Base-by-base conservation (phyloP, 345 rosid species). In the Linum tenue region DNA sequence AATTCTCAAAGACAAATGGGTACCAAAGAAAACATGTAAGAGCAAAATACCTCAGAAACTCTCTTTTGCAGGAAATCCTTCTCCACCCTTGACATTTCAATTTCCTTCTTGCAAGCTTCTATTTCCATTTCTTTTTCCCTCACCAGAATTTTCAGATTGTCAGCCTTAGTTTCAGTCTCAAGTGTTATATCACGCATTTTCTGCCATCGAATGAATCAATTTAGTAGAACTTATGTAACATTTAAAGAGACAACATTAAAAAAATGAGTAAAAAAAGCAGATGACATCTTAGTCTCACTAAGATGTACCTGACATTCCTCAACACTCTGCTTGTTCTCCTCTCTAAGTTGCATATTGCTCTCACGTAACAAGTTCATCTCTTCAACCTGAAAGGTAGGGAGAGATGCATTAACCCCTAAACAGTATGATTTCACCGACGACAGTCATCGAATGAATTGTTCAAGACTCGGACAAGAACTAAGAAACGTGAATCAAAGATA, bases 281-380 rank as follows among this genome's bases (percentile, higher is more conserved):
- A 59, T 35, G 2, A 69, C 16, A 9, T 61, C 59, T 17, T 31
- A 37, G 48, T 31, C 68, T 67, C 64, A 56, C 37, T 48, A 39
- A 39, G 1, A 9, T 72, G 59, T 71, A 94, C 97, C 92, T 86
- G 91, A 78, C 96, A 86, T 77, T 90, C 97, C 75, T 86, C 96
- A 72, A 94, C 90, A 83, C 88, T 94, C 79, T 94, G 86, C 77
- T 83, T 94, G 78, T 90, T 94, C 82, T 94, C 99, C 75, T 90
- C 99, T 74, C 96, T 86, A 63, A 94, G 89, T 72, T 94, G 99
- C 79, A 86, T 66, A 70, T 94, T 90, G 82, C 95, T 94, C 81
- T 90, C 99, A 44, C 96, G 97, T 71, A 94, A 89, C 70, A 90
- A 77, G 77, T 81, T 94, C 79, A 88, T 77, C 79, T 94, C 99